Percentiles rank a stretch among this genome's conserved stretches.
Conservation (phyloP, 2,329 filamentous ascomycete genomes). For the Penicillium sp. region DNA sequence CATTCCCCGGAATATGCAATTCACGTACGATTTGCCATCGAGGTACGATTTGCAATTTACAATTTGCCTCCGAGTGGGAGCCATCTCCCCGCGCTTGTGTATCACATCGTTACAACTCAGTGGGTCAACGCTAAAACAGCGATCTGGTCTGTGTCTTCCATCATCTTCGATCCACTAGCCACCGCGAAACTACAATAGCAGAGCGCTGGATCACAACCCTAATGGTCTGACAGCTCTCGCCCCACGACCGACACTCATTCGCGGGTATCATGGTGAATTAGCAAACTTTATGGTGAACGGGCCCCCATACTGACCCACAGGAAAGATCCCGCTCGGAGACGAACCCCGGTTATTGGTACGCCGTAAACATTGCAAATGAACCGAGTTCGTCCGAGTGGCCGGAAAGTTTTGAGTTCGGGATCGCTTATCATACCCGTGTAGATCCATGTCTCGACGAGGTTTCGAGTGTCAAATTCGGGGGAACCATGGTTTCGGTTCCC, state of each 20-base stretch:
- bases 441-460: constrained; percentile 10
- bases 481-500: neutral
- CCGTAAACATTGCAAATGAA: constrained; percentile 1
- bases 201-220: constrained; percentile 5
- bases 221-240: constrained; percentile 15
- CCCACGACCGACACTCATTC: constrained; percentile 1
- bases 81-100: neutral
- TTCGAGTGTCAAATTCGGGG: constrained; percentile 8
- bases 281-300: neutral
- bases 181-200: neutral
- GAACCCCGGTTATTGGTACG: neutral
- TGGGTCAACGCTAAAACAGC: constrained; percentile 1
- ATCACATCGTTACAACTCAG: constrained; percentile 4
- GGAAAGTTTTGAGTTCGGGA: neutral
- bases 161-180: neutral
- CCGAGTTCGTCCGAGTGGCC: neutral
- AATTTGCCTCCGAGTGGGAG: neutral
- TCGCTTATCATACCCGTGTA: neutral
- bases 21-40: neutral
- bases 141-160: neutral
- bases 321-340: neutral
- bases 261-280: neutral
- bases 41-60: neutral
- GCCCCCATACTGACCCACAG: neutral
- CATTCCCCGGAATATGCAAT: neutral